These are phyloP conservation scores for Pichia sp. DNA, from an alignment of 1,139 yeast genomes.

Conservation along the genomic window DNA sequence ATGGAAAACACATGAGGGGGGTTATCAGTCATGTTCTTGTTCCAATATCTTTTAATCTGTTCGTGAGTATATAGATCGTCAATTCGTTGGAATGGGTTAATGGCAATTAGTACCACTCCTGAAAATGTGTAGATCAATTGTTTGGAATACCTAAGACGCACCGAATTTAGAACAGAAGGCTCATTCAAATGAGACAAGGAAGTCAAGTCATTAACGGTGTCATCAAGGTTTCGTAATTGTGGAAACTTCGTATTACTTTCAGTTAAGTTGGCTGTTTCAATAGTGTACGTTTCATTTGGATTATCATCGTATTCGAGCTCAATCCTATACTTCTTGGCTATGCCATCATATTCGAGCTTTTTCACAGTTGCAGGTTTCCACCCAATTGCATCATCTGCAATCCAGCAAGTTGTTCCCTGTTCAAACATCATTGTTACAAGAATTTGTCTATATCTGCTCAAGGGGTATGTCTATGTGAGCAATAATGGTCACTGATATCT, in stretches of 20 bases:
- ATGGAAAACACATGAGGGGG: conserved; percentile 97
- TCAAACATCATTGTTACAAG: conserved; percentile 14
- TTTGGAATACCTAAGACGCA: conserved; percentile 79
- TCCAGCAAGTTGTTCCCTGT: conserved; percentile 72
- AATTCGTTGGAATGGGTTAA: conserved; percentile 88
- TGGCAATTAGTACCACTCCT: conserved; percentile 93
- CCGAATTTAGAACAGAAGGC: conserved; percentile 94
- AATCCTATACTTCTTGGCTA: conserved; percentile 47
- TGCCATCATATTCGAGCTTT: conserved; percentile 29
- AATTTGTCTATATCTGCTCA: not conserved
- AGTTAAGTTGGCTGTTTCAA: conserved; percentile 39
- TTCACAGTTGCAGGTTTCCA: conserved; percentile 87
- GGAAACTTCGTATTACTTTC: conserved; percentile 55
- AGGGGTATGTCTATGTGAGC: too few species aligned
- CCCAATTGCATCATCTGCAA: conserved; percentile 78
- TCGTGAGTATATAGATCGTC: conserved; percentile 86
- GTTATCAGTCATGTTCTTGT: conserved; percentile 81
- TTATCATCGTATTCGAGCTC: conserved; percentile 53
- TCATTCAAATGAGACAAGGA: conserved; percentile 88
- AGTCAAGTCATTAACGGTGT: conserved; percentile 94
- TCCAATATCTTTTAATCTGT: conserved; percentile 90
- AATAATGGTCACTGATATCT: not conserved
- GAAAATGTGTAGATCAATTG: conserved; percentile 90
- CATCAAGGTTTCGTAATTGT: conserved; percentile 85
- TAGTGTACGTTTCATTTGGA: conserved; percentile 43